Conservation (phyloP, 2,329 filamentous ascomycete species). For the Fusarium succisae region DNA sequence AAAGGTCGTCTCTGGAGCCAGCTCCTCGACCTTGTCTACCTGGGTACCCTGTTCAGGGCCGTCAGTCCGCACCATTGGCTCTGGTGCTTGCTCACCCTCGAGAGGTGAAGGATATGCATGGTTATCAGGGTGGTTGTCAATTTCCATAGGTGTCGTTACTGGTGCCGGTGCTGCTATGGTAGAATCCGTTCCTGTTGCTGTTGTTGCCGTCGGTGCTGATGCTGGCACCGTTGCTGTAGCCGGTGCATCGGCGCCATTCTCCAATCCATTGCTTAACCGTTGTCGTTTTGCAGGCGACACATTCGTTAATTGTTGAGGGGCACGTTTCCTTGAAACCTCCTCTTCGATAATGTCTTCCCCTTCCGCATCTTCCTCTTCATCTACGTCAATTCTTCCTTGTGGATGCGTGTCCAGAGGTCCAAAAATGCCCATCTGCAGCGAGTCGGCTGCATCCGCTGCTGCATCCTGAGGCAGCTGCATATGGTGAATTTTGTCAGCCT, state of each 20-base stretch:
- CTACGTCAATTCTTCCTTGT: slow-evolving; percentile 53
- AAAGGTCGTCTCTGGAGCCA: slow-evolving; percentile 68
- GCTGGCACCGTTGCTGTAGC: slow-evolving; percentile 24
- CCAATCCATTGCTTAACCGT: slow-evolving; percentile 70
- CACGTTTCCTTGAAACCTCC: slow-evolving; percentile 61
- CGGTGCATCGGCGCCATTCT: slow-evolving; percentile 60
- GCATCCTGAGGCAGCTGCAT: slow-evolving; percentile 61
- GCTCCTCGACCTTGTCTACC: slow-evolving; percentile 70
- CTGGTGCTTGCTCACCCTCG: slow-evolving; percentile 64
- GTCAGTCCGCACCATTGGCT: slow-evolving; percentile 64
- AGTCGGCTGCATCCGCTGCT: slow-evolving; percentile 57
- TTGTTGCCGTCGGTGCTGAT: slow-evolving; percentile 26
- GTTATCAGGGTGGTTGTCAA: slow-evolving; percentile 63
- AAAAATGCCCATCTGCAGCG: slow-evolving; percentile 63
- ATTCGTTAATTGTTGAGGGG: slow-evolving; percentile 59
- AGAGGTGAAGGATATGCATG: slow-evolving; percentile 73
- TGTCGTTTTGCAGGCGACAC: slow-evolving; percentile 68
- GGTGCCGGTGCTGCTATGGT: slow-evolving; percentile 42
- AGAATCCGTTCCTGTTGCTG: slow-evolving; percentile 19
- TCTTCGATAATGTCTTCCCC: slow-evolving; percentile 47
- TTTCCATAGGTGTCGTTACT: slow-evolving; percentile 65
- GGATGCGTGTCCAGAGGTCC: slow-evolving; percentile 62
- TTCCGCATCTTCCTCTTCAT: slow-evolving; percentile 51
- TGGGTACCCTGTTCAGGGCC: slow-evolving; percentile 72
- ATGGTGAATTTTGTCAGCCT: slow-evolving; percentile 36